phyloP scores from a whole-genome alignment of 2,329 filamentous ascomycete genomes.

The Passalora sequoiae region DNA sequence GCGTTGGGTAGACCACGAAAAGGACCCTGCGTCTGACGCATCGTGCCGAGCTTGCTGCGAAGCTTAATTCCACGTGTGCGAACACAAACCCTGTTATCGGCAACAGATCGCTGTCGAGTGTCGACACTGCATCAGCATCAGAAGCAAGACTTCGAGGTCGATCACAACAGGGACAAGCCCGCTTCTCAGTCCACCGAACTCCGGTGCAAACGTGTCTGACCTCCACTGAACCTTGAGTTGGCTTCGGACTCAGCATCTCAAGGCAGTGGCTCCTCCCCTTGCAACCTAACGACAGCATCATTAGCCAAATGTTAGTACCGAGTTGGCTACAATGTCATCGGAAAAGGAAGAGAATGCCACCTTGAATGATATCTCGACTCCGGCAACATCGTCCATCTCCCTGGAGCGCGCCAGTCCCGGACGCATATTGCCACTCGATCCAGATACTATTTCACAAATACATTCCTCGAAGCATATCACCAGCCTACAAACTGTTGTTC shows the following conservation, averaged over 20 bases:
- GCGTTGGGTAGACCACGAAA: too few species aligned
- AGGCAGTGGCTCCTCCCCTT: slow-evolving; percentile 14
- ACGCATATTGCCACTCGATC: slow-evolving; percentile 26
- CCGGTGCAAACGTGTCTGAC: too few species aligned
- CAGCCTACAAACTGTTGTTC: slow-evolving; percentile 64
- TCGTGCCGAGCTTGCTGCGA: too few species aligned
- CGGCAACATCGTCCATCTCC: slow-evolving; percentile 4
- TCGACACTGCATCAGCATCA: too few species aligned
- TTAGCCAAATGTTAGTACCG: slow-evolving; percentile 11
- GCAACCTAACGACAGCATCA: slow-evolving; percentile 4
- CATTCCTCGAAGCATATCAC: slow-evolving; percentile 78
- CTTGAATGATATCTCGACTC: slow-evolving; percentile 36
- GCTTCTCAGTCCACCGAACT: too few species aligned
- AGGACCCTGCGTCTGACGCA: too few species aligned
- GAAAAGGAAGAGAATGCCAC: slow-evolving; percentile 29
- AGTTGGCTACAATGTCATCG: slow-evolving; percentile 1
- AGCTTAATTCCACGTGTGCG: too few species aligned
- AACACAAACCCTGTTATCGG: too few species aligned
- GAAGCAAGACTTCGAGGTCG: too few species aligned
- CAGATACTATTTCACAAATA: slow-evolving; percentile 55
- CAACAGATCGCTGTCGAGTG: too few species aligned
- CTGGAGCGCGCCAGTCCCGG: not conserved
- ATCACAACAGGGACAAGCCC: too few species aligned
- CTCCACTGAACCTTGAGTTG: not conserved
- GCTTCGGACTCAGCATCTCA: too few species aligned